Evolutionary conservation across 1,284 basidiomycete species (phyloP).

Genomic region (Agroathelia rolfsii): DNA sequence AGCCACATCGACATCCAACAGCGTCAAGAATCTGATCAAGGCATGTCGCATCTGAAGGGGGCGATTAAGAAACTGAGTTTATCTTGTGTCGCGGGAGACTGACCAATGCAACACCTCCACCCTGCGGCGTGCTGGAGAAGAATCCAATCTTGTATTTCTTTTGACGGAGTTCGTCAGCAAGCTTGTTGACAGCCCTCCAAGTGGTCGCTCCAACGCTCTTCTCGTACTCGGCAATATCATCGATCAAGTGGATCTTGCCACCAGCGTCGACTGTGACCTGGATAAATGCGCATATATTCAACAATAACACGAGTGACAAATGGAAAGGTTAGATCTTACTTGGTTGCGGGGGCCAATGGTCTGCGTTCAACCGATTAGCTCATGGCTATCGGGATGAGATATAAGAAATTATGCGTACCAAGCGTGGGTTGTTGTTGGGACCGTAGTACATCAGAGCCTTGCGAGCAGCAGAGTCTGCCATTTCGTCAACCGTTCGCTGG

Average conservation of each 20-base stretch:
- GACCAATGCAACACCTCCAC: conserved; percentile 82
- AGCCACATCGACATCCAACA: conserved; percentile 70
- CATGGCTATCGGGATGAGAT: no score
- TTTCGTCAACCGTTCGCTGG: conserved; percentile 67
- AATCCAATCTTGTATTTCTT: conserved; percentile 81
- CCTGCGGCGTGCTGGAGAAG: conserved; percentile 86
- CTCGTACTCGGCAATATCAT: conserved; percentile 63
- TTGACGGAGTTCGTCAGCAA: conserved; percentile 72
- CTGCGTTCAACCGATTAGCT: no score
- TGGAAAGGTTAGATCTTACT: no score
- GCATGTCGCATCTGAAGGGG: conserved; percentile 75
- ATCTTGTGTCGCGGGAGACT: conserved; percentile 31
- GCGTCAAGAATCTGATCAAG: conserved; percentile 69
- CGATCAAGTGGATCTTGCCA: conserved; percentile 71
- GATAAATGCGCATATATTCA: conserved; percentile 32
- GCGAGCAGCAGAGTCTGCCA: conserved; percentile 74
- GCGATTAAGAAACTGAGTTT: conserved; percentile 11
- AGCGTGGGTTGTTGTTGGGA: conserved; percentile 69
- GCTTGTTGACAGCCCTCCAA: conserved; percentile 69
- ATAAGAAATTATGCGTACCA: no score
- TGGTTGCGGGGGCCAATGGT: conserved; percentile 69
- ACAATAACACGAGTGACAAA: no score
- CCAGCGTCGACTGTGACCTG: conserved; percentile 72
- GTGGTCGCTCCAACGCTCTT: conserved; percentile 60
- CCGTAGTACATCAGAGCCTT: conserved; percentile 76